Evolutionary conservation across 371 early-diverging fungal genomes (phyloP), one percentile per base, ranked within the genome.

Genomic region (Mucor plumbeus): DNA sequence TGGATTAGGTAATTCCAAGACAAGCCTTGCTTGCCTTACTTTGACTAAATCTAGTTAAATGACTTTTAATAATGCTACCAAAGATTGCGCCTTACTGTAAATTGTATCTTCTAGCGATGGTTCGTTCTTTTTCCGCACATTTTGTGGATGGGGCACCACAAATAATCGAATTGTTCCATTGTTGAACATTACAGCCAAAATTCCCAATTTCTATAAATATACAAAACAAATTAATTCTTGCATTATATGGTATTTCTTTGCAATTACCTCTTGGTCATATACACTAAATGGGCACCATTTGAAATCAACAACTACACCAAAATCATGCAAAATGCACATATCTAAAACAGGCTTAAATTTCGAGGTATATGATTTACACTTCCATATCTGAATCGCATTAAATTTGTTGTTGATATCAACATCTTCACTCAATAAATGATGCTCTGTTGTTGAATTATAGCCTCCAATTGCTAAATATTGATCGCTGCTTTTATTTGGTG

Each of bases 401-500:
- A 38, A 59, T 21, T 64, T 67, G 9, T 65, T 11, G 17, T 55
- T 50, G n/a, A 33, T 21, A 48, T 67, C 1, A 55, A 56, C 13
- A 11, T 67, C 65, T 13, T 67, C 77, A 7, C 76, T 75, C 3
- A 85, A 59, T 6, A 70, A 39, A 17, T 86, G 83, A 55, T 82
- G 80, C 31, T 86, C 85, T 26, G 67, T 60, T 19, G 74, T 79
- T 13, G 80, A 65, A 7, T 69, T 67, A 62, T 88, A 90, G 0
- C 90, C 90, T 6, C 80, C 87, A 17, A 89, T 62, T 0, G 90
- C 89, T n/a, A 91, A 58, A 43, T 87, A 91, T 55, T 89, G 88
- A 54, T 54, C 68, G 44, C 70, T 55, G 9, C 55, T 64, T 19
- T 79, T 75, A 7, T 47, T 55, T 0, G 61, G 56, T 21, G 79